Evolutionary conservation across 2,329 filamentous ascomycete genomes (phyloP).

Genomic region (Knoxdaviesia capensis): DNA sequence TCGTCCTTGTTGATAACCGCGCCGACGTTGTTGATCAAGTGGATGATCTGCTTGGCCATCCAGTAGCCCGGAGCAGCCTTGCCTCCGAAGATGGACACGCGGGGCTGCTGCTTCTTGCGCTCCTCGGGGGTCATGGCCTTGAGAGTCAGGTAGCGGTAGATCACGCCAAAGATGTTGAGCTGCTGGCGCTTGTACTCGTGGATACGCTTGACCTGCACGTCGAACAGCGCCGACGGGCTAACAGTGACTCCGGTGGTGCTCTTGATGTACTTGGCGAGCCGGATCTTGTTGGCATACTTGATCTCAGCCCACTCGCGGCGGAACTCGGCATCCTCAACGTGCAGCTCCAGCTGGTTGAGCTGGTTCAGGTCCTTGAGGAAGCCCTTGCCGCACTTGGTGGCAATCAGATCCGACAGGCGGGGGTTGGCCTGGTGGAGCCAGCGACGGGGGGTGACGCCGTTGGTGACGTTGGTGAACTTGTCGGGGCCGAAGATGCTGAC

Average conservation of each 20-base stretch:
- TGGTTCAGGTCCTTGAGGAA: slow-evolving; percentile 83
- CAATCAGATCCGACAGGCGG: slow-evolving; percentile 75
- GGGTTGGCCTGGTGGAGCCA: slow-evolving; percentile 98
- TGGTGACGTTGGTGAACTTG: slow-evolving; percentile 98
- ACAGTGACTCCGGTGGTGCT: slow-evolving; percentile 59
- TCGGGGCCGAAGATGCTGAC: slow-evolving; percentile 86
- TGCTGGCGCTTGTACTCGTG: slow-evolving; percentile 99
- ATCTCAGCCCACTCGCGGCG: slow-evolving; percentile 90
- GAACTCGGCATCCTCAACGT: slow-evolving; percentile 70
- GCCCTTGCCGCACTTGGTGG: slow-evolving; percentile 64
- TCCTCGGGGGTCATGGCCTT: slow-evolving; percentile 72
- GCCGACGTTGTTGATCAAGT: slow-evolving; percentile 84
- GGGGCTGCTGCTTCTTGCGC: slow-evolving; percentile 66
- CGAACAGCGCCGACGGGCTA: slow-evolving; percentile 76
- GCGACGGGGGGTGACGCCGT: slow-evolving; percentile 85
- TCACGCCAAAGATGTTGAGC: slow-evolving; percentile 96
- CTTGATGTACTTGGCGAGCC: slow-evolving; percentile 82
- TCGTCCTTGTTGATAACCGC: slow-evolving; percentile 78
- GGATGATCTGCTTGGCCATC: slow-evolving; percentile 99
- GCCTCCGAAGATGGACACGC: slow-evolving; percentile 91
- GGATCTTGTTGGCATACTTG: slow-evolving; percentile 90
- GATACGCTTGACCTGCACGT: slow-evolving; percentile 96
- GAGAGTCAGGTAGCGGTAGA: slow-evolving; percentile 78
- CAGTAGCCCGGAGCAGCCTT: slow-evolving; percentile 97
- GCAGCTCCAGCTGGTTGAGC: slow-evolving; percentile 71